phyloP scores from a whole-genome alignment of 2,329 filamentous ascomycete genomes.

The Fusarium solani-melongenae region DNA sequence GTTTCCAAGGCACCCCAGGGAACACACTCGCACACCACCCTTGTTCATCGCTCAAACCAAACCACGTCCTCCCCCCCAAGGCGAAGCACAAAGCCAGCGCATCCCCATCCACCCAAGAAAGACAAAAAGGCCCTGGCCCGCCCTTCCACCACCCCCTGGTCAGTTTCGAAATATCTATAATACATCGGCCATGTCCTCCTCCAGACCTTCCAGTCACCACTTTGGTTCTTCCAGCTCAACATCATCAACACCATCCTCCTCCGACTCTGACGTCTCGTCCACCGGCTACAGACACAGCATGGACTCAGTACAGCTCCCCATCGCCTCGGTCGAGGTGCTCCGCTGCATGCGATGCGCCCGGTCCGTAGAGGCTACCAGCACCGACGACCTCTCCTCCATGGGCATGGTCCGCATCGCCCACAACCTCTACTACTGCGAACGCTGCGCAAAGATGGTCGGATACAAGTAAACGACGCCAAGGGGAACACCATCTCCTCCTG shows the following conservation, averaged over 20 bases:
- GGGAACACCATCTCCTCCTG: background rate
- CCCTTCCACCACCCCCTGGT: conserved; percentile 5
- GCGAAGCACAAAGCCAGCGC: conserved; percentile 31
- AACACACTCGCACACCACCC: conserved; percentile 6
- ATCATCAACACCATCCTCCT: conserved; percentile 34
- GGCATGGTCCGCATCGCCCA: conserved; percentile 74
- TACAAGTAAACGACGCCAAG: conserved; percentile 61
- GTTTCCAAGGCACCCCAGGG: conserved; percentile 16
- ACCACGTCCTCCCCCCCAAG: conserved; percentile 19
- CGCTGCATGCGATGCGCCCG: conserved; percentile 72
- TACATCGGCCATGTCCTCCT: conserved; percentile 29
- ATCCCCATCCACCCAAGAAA: conserved; percentile 32
- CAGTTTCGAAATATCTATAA: conserved; percentile 28
- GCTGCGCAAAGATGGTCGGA: conserved; percentile 72
- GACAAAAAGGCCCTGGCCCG: conserved; percentile 22
- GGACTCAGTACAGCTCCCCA: conserved; percentile 58
- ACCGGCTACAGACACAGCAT: conserved; percentile 57
- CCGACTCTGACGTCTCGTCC: conserved; percentile 38
- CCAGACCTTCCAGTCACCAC: conserved; percentile 36
- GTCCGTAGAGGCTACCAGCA: conserved; percentile 69
- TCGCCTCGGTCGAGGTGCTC: conserved; percentile 68
- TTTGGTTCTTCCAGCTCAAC: conserved; percentile 39
- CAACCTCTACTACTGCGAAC: conserved; percentile 74
- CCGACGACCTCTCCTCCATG: conserved; percentile 66
- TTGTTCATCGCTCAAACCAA: conserved; percentile 24